Evolutionary conservation across 1,139 yeast genomes (phyloP), one percentile per base, ranked within the genome.

Genomic region (Pichia sp.): DNA sequence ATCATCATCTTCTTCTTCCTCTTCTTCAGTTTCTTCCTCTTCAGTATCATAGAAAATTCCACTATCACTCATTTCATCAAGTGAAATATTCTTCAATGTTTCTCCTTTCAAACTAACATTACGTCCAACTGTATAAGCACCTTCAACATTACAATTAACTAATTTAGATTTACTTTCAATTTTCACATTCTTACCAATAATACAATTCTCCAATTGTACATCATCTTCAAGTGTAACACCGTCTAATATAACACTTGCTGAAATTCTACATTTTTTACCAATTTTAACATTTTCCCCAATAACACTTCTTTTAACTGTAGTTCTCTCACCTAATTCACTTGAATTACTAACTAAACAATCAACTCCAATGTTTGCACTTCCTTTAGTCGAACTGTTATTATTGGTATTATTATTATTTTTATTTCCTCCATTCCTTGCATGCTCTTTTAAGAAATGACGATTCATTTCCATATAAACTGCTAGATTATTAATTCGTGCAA

Each of bases 381-480:
- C 53, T 41, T 50, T 46, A 67, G 53, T 16, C 8, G 22, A 24
- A 38, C 43, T 70, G 6, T 67, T 63, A 35, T 66, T 63, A 22
- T 52, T 40, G n/a, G n/a, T n/a, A 11, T 66, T 67, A 42, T 27
- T 25, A 22, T 41, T 45, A 29, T 29, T 70, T 6, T 67, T 63
- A 35, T 65, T 67, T 43, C 32, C 29, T 16, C 39, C 43, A 31
- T 31, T 36, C 6, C 71, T 71, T 3, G 74, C 70, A 52, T 69
- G 69, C 31, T 68, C 60, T 60, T 79, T 85, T 76, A 90, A 74
- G 47, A 83, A 72, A 58, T 78, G 73, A 52, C 97, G 73, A 62
- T 89, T 92, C n/a, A 95, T 90, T 65, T 92, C 98, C 78, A 87
- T 77, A 62, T 81, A 87, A 5, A 90, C 87, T 1, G 87, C 76